Conservation (phyloP, 2,329 filamentous ascomycete genomes). For the Penicillium freii region DNA sequence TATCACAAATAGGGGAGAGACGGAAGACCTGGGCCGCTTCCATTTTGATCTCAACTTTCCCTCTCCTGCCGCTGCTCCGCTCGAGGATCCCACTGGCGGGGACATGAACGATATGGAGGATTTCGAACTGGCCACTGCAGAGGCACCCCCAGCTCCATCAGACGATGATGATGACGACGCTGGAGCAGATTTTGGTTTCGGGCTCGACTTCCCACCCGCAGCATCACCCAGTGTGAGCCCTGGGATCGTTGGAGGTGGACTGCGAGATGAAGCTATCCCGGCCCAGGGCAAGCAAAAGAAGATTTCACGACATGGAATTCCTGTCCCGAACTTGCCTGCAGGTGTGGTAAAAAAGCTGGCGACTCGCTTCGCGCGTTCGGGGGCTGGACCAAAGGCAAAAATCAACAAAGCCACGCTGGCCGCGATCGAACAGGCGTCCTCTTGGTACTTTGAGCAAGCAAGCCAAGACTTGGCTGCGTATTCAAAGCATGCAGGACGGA, state of each 20-base stretch:
- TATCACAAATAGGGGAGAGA: conserved; percentile 40
- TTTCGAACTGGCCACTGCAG: conserved; percentile 34
- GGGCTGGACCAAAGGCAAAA: conserved; percentile 64
- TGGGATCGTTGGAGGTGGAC: conserved; percentile 36
- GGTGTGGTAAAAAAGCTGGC: conserved; percentile 66
- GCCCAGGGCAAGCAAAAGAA: conserved; percentile 51
- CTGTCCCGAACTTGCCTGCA: conserved; percentile 71
- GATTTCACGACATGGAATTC: conserved; percentile 68
- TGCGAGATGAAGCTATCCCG: conserved; percentile 32
- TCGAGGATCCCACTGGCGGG: conserved; percentile 33
- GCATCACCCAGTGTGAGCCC: conserved; percentile 33
- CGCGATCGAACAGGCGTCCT: conserved; percentile 74
- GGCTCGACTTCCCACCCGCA: conserved; percentile 30
- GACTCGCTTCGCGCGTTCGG: conserved; percentile 67
- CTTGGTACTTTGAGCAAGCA: conserved; percentile 90
- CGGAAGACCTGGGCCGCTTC: conserved; percentile 43
- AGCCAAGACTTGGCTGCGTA: conserved; percentile 77
- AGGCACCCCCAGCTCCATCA: conserved; percentile 27
- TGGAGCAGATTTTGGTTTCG: conserved; percentile 34
- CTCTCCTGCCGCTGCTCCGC: conserved; percentile 33
- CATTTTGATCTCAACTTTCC: conserved; percentile 44
- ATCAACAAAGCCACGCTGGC: conserved; percentile 71
- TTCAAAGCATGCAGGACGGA: conserved; percentile 76
- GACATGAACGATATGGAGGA: conserved; percentile 36
- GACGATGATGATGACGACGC: conserved; percentile 24